Evolutionary conservation across 768 basidiomycete genomes (phyloP), one percentile per base, ranked within the genome.

Genomic region (Tubosaeta sp.): DNA sequence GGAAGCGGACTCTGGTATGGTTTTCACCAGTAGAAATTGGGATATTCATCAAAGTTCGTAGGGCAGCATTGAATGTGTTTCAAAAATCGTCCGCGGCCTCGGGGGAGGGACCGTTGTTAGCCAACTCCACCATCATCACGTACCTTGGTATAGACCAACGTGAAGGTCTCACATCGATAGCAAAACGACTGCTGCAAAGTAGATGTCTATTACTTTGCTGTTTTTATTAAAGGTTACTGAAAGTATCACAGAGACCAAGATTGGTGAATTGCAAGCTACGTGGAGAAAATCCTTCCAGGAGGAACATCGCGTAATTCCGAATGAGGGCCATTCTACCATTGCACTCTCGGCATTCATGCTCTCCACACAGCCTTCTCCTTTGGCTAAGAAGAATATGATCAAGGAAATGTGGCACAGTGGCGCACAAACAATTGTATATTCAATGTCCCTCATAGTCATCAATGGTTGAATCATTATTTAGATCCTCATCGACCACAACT

Each of bases 351-450:
- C 94, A 1, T 98, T 97, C 72, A 76, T 85, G 65, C 72, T 99
- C 2, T 84, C 88, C n/a, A 80, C 88, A 17, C 72, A 93, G 16
- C 72, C 83, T 5, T 82, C 78, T 2, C 66, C 81, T 37, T 59
- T 83, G 16, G 78, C 82, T 9, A 78, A 86, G 54, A 86, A 83
- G 69, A 71, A 75, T 2, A 63, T 92, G 42, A 76, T 95, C 26
- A 83, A 85, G 62, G 83, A 90, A 60, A 88, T 97, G 77, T 97
- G 94, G 94, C 79, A 88, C 43, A 91, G 91, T 60, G 92, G 91
- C 41, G 93, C 93, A 19, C 82, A 88, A 62, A 80, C 83, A 22
- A 83, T 97, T 44, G 90, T 94, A 59, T 52, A 44, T 46, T 5
- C 12, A 38, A 46, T 35, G 26, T 34, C 50, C 14, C 16, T 14